Percentiles rank a stretch among this genome's conserved stretches.
phyloP scores from a whole-genome alignment of 1,284 basidiomycete genomes.

The Naganishia liquefaciens region DNA sequence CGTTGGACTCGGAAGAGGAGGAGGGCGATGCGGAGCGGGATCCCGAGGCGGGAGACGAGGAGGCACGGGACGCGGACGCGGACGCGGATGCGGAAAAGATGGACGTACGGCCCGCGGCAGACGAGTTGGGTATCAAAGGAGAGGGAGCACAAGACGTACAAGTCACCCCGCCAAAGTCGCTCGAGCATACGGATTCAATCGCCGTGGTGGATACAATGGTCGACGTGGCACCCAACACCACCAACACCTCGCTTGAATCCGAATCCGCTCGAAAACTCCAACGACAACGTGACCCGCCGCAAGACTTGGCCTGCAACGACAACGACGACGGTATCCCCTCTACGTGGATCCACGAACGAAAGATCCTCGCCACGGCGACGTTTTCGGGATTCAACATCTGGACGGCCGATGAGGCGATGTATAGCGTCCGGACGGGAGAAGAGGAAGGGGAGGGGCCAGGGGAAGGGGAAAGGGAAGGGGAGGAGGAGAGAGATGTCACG shows the following conservation, averaged over 20 bases:
- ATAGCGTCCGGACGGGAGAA: neutral
- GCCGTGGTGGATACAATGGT: neutral
- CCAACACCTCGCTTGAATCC: no score
- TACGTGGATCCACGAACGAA: neutral
- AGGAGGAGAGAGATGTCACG: neutral
- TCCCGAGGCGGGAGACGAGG: neutral
- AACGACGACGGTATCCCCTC: neutral
- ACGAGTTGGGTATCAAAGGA: neutral
- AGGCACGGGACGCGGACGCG: neutral
- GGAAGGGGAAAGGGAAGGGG: neutral
- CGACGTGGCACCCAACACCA: neutral
- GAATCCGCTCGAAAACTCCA: no score
- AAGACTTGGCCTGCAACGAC: no score
- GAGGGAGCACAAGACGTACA: no score
- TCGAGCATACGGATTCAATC: conserved; percentile 1
- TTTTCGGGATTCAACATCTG: conserved; percentile 10
- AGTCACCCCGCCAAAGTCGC: neutral
- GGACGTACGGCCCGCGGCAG: neutral
- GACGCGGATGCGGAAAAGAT: conserved; percentile 3
- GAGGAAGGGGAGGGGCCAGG: neutral
- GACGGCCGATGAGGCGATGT: conserved; percentile 15
- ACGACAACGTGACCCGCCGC: no score
- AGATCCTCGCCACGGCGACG: neutral
- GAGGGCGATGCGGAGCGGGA: neutral
- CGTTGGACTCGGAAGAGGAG: conserved; percentile 12